Conservation (phyloP, 2,329 filamentous ascomycete genomes). For the Sporothrix inflata region DNA sequence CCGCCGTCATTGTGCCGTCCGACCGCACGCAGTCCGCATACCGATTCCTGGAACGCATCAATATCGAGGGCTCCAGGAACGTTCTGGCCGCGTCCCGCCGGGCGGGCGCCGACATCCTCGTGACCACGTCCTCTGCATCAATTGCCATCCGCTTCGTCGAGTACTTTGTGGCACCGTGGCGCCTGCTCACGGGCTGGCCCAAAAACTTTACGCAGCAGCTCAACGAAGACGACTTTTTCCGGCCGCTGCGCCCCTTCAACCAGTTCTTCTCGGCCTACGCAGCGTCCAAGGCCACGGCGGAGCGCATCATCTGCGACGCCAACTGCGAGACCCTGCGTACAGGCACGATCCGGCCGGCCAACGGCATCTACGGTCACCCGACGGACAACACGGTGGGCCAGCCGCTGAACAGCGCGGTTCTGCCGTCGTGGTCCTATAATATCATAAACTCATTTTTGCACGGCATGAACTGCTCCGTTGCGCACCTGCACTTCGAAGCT, state of each 20-base stretch:
- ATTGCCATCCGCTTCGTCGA: slow-evolving; percentile 45
- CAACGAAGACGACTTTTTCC: slow-evolving; percentile 47
- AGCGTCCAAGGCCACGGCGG: slow-evolving; percentile 51
- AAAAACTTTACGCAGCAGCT: slow-evolving; percentile 46
- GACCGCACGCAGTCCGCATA: slow-evolving; percentile 49
- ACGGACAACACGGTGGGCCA: slow-evolving; percentile 51
- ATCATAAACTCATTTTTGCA: slow-evolving; percentile 48
- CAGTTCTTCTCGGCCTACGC: slow-evolving; percentile 53
- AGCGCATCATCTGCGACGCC: slow-evolving; percentile 47
- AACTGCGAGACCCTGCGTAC: slow-evolving; percentile 49
- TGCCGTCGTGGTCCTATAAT: slow-evolving; percentile 49
- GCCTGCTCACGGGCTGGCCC: slow-evolving; percentile 44
- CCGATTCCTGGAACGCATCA: slow-evolving; percentile 47
- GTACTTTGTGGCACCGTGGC: slow-evolving; percentile 46
- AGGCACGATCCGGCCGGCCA: slow-evolving; percentile 55
- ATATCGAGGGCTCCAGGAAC: slow-evolving; percentile 51
- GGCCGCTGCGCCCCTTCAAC: slow-evolving; percentile 43
- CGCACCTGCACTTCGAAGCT: slow-evolving; percentile 48
- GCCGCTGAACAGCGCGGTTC: slow-evolving; percentile 45
- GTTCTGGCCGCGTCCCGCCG: slow-evolving; percentile 48
- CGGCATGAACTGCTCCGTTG: slow-evolving; percentile 47
- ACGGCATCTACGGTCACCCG: slow-evolving; percentile 57
- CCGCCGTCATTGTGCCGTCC: slow-evolving; percentile 50
- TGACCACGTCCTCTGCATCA: slow-evolving; percentile 53
- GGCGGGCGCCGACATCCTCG: slow-evolving; percentile 49